phyloP scores from a whole-genome alignment of 129 eudicot genomes.

The Flaveria sonorensis region DNA sequence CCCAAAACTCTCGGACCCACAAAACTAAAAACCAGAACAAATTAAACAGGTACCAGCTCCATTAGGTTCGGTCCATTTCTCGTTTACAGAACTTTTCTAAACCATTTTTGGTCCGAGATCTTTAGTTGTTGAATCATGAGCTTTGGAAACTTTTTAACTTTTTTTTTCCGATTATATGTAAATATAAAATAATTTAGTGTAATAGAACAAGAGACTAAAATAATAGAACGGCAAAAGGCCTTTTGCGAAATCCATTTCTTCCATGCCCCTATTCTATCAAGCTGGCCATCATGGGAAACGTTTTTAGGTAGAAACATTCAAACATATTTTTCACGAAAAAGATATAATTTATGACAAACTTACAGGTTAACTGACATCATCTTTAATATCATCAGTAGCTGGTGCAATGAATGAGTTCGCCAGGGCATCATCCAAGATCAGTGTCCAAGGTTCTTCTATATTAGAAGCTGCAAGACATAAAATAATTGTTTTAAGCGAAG shows the following conservation, averaged over 20 bases:
- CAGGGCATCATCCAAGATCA: constrained; percentile 81
- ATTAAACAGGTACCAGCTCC: too few relatives aligned
- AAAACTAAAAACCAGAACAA: too few relatives aligned
- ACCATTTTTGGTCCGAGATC: not conserved
- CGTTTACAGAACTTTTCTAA: not conserved
- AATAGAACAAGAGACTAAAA: not conserved
- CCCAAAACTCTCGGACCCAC: too few relatives aligned
- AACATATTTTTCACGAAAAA: not conserved
- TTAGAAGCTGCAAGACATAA: constrained; percentile 53
- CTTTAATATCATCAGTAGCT: constrained; percentile 68
- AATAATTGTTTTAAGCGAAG: not conserved
- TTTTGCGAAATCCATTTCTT: not conserved
- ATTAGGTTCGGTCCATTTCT: not conserved
- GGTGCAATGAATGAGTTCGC: constrained; percentile 92
- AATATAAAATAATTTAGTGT: not conserved
- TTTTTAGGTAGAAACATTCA: not conserved
- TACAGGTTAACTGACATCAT: constrained; percentile 78
- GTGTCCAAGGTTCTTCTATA: constrained; percentile 83
- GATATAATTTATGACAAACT: constrained; percentile 32
- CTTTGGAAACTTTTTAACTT: not conserved
- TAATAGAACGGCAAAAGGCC: not conserved
- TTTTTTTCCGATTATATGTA: not conserved
- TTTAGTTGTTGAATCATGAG: not conserved
- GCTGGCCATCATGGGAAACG: not conserved
- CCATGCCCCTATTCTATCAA: not conserved